Evolutionary conservation across 345 rosid genomes (phyloP).

Genomic region (Brassica incana): DNA sequence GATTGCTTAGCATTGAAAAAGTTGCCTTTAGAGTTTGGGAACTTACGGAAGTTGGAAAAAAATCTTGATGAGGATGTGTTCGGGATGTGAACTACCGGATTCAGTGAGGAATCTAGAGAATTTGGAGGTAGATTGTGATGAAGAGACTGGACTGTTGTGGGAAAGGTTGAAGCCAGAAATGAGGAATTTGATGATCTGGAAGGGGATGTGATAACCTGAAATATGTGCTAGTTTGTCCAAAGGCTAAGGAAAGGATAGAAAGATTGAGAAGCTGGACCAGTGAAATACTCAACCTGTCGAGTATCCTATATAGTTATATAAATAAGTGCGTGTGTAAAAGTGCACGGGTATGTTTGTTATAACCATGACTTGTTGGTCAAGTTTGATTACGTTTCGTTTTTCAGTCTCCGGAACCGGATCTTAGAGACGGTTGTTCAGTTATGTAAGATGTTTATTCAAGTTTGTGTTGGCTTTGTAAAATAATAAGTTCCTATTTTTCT

Average conservation of each 20-base stretch:
- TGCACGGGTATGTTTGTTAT: background rate
- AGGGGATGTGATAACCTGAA: background rate
- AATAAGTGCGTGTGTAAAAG: background rate
- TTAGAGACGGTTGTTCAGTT: background rate
- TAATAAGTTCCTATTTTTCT: background rate
- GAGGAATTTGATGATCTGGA: background rate
- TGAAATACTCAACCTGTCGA: too few species aligned
- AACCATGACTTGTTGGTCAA: background rate
- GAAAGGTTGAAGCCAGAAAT: background rate
- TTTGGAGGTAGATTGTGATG: background rate
- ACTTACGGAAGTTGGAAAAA: background rate
- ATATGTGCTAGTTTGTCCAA: too few species aligned
- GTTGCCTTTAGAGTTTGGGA: background rate
- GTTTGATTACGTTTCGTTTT: background rate
- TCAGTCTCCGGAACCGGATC: background rate
- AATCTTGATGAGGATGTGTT: background rate
- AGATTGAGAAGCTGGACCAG: too few species aligned
- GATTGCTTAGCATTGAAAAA: background rate
- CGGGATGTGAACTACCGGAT: background rate
- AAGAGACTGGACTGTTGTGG: background rate
- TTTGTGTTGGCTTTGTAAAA: background rate
- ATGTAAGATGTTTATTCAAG: background rate
- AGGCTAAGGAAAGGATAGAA: too few species aligned
- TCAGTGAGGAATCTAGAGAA: background rate
- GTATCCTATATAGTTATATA: too few species aligned